Evolutionary conservation across 805 yeast genomes (phyloP), one percentile per base, ranked within the genome.

Genomic region (Peterozyma toletana): DNA sequence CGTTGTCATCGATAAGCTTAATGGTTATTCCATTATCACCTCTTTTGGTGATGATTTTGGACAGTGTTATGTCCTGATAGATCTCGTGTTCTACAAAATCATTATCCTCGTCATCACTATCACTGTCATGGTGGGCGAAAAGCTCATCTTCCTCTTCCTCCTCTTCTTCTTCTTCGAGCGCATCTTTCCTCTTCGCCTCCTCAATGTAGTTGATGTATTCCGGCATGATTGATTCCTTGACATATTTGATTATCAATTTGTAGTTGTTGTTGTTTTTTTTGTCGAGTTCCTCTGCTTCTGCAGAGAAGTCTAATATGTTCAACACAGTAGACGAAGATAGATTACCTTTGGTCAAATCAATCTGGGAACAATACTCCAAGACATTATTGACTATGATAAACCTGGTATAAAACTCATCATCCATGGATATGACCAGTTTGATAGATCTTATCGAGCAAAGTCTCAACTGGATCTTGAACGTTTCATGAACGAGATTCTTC

Each of bases 391-490:
- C 67, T 14, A 84, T 68, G 41, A 90, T 70, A 48, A 75, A 73
- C 27, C 75, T 58, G 16, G 75, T 71, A 52, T 83, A 82, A 34
- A 64, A 67, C 37, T 75, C 78, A 57, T 86, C 93, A 54, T 84
- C 80, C 29, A 81, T 60, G 27, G 71, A 54, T 4, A 89, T 62
- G 1, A 85, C 70, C 35, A 75, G 70, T 53, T 85, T 83, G 39
- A 88, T 59, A 50, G 89, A 79, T 44, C 95, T 59, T 10, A 89
- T 56, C 1, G 84, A 86, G 29, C 88, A 78, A 43, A 88, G 62
- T 51, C 83, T 72, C 37, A 86, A 57, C 38, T 80, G 80, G 40
- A 68, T 64, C 48, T 71, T 67, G 33, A 75, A 69, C 3, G 47
- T 40, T 2, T 67, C 53, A 27, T 51, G 58, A 30, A 84, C 64